Conservation (phyloP, 2,329 filamentous ascomycete genomes). For the Aspergillus texensis region DNA sequence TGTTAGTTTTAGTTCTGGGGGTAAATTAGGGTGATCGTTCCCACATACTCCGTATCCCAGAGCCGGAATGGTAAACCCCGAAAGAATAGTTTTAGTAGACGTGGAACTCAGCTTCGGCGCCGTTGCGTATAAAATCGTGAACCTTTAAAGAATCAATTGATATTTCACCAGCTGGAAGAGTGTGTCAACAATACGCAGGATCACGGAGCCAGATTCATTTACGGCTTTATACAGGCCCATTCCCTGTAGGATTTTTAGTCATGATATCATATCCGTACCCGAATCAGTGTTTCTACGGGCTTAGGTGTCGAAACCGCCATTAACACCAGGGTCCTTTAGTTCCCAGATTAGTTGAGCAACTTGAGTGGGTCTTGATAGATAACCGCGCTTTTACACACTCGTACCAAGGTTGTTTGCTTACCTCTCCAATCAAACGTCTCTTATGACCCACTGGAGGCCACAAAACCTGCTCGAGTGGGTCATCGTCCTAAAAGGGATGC, state of each 20-base stretch:
- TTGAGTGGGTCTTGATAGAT: neutral
- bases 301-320: neutral
- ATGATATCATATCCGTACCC: too few species aligned
- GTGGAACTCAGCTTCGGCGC: neutral
- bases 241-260: too few species aligned
- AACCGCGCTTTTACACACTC: neutral
- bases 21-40: neutral
- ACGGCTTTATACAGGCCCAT: too few species aligned
- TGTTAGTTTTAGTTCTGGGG: neutral
- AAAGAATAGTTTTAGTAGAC: neutral
- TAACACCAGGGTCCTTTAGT: neutral
- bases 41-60: neutral
- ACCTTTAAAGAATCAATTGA: too few species aligned
- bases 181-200: too few species aligned
- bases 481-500: neutral
- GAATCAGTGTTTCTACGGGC: neutral
- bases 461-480: too few species aligned
- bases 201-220: too few species aligned
- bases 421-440: neutral
- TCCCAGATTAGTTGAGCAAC: neutral
- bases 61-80: neutral
- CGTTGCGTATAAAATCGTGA: too few species aligned
- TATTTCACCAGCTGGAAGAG: too few species aligned
- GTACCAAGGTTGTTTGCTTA: neutral
- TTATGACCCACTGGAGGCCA: neutral